Evolutionary conservation across 2,329 filamentous ascomycete genomes (phyloP).

Genomic region (Trichoderma lentiforme): DNA sequence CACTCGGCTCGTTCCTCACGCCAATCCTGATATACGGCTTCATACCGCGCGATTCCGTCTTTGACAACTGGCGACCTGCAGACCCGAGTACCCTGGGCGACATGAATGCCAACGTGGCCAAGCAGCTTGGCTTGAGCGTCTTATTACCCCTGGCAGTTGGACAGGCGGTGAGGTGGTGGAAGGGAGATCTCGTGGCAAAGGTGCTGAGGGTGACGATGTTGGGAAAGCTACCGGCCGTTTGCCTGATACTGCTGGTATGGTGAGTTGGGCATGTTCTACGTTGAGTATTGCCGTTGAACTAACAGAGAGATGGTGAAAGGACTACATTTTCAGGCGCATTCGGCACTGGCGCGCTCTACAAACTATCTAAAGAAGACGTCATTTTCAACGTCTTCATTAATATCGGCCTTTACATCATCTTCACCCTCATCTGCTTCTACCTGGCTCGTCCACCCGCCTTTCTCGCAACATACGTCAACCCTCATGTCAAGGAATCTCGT

Average conservation of each 20-base stretch:
- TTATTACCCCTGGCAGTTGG: slow-evolving; percentile 62
- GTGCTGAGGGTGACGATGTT: slow-evolving; percentile 53
- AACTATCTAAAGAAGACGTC: slow-evolving; percentile 57
- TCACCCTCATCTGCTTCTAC: slow-evolving; percentile 59
- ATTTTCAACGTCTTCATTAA: slow-evolving; percentile 67
- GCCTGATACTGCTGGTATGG: slow-evolving; percentile 49
- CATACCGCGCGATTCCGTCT: slow-evolving; percentile 51
- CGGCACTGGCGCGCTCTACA: slow-evolving; percentile 57
- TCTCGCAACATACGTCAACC: slow-evolving; percentile 34
- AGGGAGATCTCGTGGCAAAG: slow-evolving; percentile 50
- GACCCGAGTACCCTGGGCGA: slow-evolving; percentile 50
- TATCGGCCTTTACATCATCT: slow-evolving; percentile 59
- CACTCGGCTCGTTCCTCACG: slow-evolving; percentile 64
- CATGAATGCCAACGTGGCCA: slow-evolving; percentile 65
- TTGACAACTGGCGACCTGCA: slow-evolving; percentile 54
- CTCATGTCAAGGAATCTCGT: slow-evolving; percentile 31
- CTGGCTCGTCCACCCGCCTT: slow-evolving; percentile 42
- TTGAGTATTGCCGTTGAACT: neutral
- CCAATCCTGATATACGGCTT: slow-evolving; percentile 63
- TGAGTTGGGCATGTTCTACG: slow-evolving; percentile 25
- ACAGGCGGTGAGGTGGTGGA: slow-evolving; percentile 54
- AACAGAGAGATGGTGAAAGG: slow-evolving; percentile 41
- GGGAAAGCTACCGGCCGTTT: slow-evolving; percentile 47
- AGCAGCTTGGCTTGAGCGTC: slow-evolving; percentile 65
- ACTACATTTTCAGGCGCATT: slow-evolving; percentile 66